Evolutionary conservation across 192 early-diverging fungal species (phyloP).

Genomic region (Spinellus fusiger): DNA sequence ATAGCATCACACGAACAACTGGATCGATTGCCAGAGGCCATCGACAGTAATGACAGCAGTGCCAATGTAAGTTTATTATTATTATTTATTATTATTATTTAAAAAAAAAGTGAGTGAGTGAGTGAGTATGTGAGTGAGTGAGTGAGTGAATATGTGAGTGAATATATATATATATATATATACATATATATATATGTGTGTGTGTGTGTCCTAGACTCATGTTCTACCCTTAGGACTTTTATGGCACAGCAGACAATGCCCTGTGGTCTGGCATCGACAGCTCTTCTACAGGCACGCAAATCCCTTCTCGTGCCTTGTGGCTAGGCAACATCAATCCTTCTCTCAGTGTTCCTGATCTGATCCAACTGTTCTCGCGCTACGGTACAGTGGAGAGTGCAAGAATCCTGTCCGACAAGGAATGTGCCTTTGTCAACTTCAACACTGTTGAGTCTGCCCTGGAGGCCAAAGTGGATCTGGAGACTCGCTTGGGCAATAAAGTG

Average conservation of each 20-base stretch:
- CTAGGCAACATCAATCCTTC: slow-evolving; percentile 87
- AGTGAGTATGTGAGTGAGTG: no score
- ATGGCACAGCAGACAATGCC: slow-evolving; percentile 8
- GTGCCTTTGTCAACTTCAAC: slow-evolving; percentile 91
- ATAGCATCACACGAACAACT: not conserved
- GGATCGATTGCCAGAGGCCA: not conserved
- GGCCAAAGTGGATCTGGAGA: slow-evolving; percentile 79
- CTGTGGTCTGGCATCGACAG: not conserved
- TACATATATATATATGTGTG: not conserved
- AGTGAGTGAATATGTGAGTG: no score
- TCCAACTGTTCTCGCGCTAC: slow-evolving; percentile 78
- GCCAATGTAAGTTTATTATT: not conserved
- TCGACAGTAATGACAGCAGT: no score
- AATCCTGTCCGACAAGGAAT: slow-evolving; percentile 91
- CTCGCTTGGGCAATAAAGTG: slow-evolving; percentile 61
- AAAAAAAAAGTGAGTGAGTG: no score
- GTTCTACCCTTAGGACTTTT: slow-evolving; percentile 5
- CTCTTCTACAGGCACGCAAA: slow-evolving; percentile 33
- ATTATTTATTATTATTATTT: not conserved
- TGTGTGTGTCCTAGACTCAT: not conserved
- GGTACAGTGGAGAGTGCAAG: slow-evolving; percentile 87
- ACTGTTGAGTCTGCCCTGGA: slow-evolving; percentile 81
- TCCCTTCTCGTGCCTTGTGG: slow-evolving; percentile 89
- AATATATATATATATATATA: not conserved
- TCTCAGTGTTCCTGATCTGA: slow-evolving; percentile 76